phyloP scores from a whole-genome alignment of 495 filamentous ascomycete species.

The Podospora pseudocomata region DNA sequence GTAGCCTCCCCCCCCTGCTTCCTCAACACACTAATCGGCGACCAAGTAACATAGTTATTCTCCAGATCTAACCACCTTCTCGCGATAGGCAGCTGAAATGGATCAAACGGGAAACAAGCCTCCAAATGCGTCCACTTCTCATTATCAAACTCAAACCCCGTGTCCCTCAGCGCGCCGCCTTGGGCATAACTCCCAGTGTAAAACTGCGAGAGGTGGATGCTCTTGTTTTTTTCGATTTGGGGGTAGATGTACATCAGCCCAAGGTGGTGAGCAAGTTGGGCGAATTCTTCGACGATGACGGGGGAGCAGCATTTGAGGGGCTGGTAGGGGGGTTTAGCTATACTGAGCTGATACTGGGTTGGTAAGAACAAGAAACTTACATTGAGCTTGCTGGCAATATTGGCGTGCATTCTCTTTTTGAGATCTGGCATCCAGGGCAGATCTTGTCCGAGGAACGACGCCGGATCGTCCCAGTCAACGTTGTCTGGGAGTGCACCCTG shows the following conservation, averaged over 20 bases:
- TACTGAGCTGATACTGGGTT: neutral
- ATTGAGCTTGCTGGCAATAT: slow-evolving; percentile 84
- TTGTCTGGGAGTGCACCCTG: slow-evolving; percentile 41
- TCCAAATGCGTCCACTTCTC: slow-evolving; percentile 76
- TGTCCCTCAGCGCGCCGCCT: slow-evolving; percentile 58
- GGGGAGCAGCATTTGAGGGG: slow-evolving; percentile 96
- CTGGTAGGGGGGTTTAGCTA: slow-evolving; percentile 8
- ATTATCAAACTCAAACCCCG: slow-evolving; percentile 56
- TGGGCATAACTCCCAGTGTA: slow-evolving; percentile 42
- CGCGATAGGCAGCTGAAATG: slow-evolving; percentile 81
- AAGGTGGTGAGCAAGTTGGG: slow-evolving; percentile 76
- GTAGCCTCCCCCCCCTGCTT: slow-evolving; percentile 46
- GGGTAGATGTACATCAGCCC: slow-evolving; percentile 83
- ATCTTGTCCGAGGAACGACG: slow-evolving; percentile 56
- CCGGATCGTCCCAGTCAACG: slow-evolving; percentile 53
- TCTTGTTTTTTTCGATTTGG: slow-evolving; percentile 88
- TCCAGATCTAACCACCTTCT: slow-evolving; percentile 71
- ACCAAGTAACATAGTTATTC: slow-evolving; percentile 82
- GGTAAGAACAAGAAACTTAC: slow-evolving; percentile 8
- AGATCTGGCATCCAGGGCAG: slow-evolving; percentile 70
- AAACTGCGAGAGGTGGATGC: slow-evolving; percentile 63
- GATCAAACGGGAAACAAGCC: slow-evolving; percentile 95
- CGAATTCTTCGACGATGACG: slow-evolving; percentile 84
- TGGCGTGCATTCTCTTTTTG: slow-evolving; percentile 64
- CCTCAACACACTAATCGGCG: slow-evolving; percentile 66